Evolutionary conservation across 2,329 filamentous ascomycete species (phyloP), one percentile per base, ranked within the genome.

Genomic region (Phaeoacremonium minimum): DNA sequence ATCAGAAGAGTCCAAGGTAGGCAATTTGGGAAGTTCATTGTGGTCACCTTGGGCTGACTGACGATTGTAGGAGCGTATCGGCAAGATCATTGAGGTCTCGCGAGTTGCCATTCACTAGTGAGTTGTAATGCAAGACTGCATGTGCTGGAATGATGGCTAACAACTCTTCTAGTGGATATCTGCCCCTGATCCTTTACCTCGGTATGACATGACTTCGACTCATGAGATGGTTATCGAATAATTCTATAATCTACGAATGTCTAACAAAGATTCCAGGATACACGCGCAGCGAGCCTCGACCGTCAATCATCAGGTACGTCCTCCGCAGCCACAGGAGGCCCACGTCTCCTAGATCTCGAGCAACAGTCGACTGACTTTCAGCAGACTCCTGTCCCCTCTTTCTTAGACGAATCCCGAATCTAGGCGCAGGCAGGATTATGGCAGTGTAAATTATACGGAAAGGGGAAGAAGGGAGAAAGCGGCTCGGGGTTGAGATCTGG

Each of bases 101-200:
- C 82, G 90, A 56, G 83, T 96, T 55, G 89, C 87, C 42, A 85
- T 98, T 58, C 93, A 98, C 72, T 98, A 97, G 88, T 94, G 79
- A 49, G 85, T 59, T 18, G 26, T 33, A n/a, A 36, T 18, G 15
- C 8, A 35, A 29, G 13, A 7, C 16, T 32, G 13, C 38, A 4
- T n/a, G 13, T 7, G 4, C 9, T n/a, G n/a, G n/a, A n/a, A n/a
- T n/a, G n/a, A 7, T 31, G 42, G 46, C 64, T 73, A 48, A 75
- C 56, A 33, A 36, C 18, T 30, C 36, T 38, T 13, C 36, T 53
- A 94, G 88, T 74, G 93, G 93, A 63, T 98, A 97, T 67, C 80
- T 98, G 41, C 93, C 93, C 53, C 67, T 98, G 64, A 94, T 98
- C 61, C 77, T 98, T 64, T 98, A 97, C 66, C 84, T 98, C 54